Conservation (phyloP, 306 rosid species). For the Cucumis hystrix region DNA sequence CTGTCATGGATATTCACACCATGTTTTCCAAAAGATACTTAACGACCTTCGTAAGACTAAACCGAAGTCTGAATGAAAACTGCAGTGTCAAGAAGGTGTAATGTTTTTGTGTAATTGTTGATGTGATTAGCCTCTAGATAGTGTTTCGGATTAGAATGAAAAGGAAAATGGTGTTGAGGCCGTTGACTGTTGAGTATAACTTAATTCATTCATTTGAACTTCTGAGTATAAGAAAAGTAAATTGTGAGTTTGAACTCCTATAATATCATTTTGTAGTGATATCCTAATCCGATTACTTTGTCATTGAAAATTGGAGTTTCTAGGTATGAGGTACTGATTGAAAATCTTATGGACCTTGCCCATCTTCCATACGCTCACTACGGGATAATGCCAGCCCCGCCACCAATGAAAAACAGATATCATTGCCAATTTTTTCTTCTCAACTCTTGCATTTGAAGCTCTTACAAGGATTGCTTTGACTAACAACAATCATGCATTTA, state of each 20-base stretch:
- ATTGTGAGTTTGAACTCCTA: neutral
- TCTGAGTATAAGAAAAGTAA: neutral
- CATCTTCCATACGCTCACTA: conserved; percentile 81
- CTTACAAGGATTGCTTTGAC: neutral
- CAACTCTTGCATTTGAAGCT: conserved; percentile 6
- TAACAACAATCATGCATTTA: neutral
- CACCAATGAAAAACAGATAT: conserved; percentile 34
- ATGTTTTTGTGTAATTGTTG: neutral
- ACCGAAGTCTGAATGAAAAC: neutral
- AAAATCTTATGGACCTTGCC: conserved; percentile 92
- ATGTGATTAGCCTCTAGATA: neutral
- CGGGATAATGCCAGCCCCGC: conserved; percentile 37
- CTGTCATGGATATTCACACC: neutral
- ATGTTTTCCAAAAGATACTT: neutral
- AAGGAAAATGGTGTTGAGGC: neutral
- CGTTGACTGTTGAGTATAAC: neutral
- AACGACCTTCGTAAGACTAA: neutral
- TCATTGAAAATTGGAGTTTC: conserved; percentile 7
- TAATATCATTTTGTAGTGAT: neutral
- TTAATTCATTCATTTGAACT: neutral
- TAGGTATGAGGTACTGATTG: conserved; percentile 84
- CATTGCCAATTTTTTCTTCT: conserved; percentile 1
- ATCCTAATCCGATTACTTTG: neutral
- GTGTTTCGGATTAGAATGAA: neutral
- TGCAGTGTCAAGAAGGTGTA: neutral